Evolutionary conservation across 495 filamentous ascomycete genomes (phyloP), one percentile per base, ranked within the genome.

Genomic region (Tuber brumale): DNA sequence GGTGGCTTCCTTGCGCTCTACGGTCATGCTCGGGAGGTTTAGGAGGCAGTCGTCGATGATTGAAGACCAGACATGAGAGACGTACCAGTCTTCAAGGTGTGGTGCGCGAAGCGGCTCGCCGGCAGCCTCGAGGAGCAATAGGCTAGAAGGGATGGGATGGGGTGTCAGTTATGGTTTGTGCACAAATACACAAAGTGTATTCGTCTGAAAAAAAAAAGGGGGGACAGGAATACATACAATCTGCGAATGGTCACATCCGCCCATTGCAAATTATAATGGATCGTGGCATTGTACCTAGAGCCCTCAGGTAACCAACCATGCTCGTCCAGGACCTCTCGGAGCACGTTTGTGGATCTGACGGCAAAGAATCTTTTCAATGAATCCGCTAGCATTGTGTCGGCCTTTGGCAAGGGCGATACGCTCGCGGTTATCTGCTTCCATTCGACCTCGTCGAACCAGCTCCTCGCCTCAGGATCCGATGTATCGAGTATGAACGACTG

Each of bases 21-120:
- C 72, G 8, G 78, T 79, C 79, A 79, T 80, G 7, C 71, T 70
- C 1, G 46, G 66, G 27, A 80, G 77, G 31, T 80, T 71, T 16
- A 76, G 48, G 35, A 80, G 69, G 35, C 70, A 80, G 70, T 69
- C 66, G 42, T 80, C 79, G 69, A 80, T 44, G n/a, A 80, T 74
- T 3, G 71, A 69, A 21, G 79, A 79, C 79, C 79, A 80, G 35
- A 80, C 12, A 48, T 79, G 51, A 21, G 77, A 80, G 21, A 41
- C 70, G 69, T 80, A 80, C 79, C 79, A 80, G 71, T 76, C 79
- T 72, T 80, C 79, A 21, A 80, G 45, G 43, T 80, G 79, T 16
- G 46, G 31, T 39, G 77, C 73, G n/a, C 77, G 57, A 16, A 80
- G 79, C 2, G 79, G 79, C 37, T 79, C 69, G 19, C 69, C 74